Conservation (phyloP, 148 eudicot species). For the Beta vulgaris region DNA sequence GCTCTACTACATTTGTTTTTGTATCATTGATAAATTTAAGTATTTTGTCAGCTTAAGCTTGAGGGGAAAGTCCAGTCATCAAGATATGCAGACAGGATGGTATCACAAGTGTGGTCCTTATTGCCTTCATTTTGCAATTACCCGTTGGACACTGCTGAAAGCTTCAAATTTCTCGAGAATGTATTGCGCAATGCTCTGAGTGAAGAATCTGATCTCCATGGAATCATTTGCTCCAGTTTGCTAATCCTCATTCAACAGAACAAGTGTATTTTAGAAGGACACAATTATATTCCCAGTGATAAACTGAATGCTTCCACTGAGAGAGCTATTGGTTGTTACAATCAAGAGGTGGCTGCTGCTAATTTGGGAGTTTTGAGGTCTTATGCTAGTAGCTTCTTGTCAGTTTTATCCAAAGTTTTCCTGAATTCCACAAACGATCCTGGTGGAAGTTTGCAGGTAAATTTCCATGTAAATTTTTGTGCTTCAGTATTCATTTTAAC, state of each 20-base stretch:
- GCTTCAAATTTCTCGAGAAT: slow-evolving; percentile 60
- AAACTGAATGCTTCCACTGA: slow-evolving; percentile 46
- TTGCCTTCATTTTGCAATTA: slow-evolving; percentile 95
- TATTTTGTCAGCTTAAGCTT: slow-evolving; percentile 61
- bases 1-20: not conserved
- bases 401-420: slow-evolving; percentile 56
- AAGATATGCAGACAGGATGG: slow-evolving; percentile 65
- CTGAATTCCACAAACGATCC: slow-evolving; percentile 60
- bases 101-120: slow-evolving; percentile 82
- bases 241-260: slow-evolving; percentile 85
- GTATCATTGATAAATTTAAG: slow-evolving; percentile 21
- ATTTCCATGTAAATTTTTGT: not conserved
- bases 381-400: slow-evolving; percentile 57
- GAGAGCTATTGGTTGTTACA: slow-evolving; percentile 61
- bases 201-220: slow-evolving; percentile 71
- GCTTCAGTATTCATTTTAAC: not conserved
- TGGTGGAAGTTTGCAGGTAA: slow-evolving; percentile 83
- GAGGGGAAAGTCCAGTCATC: slow-evolving; percentile 69
- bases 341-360: slow-evolving; percentile 51
- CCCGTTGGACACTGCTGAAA: slow-evolving; percentile 68
- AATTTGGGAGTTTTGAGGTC: slow-evolving; percentile 61
- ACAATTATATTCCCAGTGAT: slow-evolving; percentile 25
- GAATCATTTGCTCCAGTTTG: slow-evolving; percentile 80
- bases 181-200: slow-evolving; percentile 44
- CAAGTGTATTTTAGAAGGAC: slow-evolving; percentile 56